Conservation (phyloP, 2,329 filamentous ascomycete species). For the Colletotrichum sp. region DNA sequence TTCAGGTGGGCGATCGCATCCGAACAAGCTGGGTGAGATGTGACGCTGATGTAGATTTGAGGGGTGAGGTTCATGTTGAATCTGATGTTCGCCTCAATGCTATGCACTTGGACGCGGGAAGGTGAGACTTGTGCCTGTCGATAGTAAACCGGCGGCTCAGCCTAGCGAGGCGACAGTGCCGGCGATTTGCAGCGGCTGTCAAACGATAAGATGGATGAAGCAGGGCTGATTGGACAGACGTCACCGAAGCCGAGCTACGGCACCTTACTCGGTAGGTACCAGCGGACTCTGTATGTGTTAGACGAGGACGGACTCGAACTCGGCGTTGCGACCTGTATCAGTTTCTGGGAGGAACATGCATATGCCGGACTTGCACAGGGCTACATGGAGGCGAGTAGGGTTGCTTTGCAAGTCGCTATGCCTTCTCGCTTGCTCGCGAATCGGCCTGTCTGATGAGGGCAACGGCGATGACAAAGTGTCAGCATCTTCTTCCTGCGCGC, state of each 20-base stretch:
- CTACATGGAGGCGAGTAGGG: background rate
- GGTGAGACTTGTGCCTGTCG: background rate
- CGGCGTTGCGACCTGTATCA: background rate
- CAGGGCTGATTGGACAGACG: background rate
- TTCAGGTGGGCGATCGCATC: background rate
- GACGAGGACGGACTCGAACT: background rate
- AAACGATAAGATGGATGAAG: background rate
- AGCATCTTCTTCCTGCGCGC: background rate
- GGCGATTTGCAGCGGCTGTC: background rate
- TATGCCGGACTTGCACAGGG: background rate
- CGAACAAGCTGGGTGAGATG: background rate
- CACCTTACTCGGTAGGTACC: background rate
- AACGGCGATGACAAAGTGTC: background rate
- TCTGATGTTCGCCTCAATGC: background rate
- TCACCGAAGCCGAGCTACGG: background rate
- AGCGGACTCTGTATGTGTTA: background rate
- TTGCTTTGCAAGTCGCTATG: background rate
- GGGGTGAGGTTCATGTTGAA: background rate
- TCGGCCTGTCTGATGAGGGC: background rate
- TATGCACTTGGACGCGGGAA: background rate
- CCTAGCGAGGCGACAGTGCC: background rate
- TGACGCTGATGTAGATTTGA: background rate
- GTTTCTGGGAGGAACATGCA: background rate
- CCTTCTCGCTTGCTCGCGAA: background rate
- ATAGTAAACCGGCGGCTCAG: background rate